Evolutionary conservation across 768 basidiomycete species (phyloP).

Genomic region (Crepidotus variabilis): DNA sequence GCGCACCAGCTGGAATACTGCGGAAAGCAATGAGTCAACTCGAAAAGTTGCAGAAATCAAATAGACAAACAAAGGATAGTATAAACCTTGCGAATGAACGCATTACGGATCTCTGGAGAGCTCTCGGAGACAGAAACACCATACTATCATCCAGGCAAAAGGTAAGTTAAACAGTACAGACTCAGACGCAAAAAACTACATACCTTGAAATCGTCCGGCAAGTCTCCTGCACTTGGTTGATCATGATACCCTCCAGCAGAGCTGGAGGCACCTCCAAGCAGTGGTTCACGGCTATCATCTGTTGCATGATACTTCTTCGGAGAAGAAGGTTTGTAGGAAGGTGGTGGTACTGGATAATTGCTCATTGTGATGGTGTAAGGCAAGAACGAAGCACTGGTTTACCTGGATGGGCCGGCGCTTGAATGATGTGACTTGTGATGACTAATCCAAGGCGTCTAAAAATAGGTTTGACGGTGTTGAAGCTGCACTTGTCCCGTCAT

Average conservation of each 20-base stretch:
- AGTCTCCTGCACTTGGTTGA: slow-evolving; percentile 68
- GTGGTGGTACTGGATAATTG: slow-evolving; percentile 59
- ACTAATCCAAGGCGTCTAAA: background rate
- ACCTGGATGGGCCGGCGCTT: background rate
- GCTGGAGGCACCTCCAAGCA: slow-evolving; percentile 51
- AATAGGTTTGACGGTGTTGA: background rate
- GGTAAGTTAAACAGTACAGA: background rate
- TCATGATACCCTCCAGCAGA: slow-evolving; percentile 56
- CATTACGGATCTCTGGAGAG: slow-evolving; percentile 71
- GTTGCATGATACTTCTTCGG: slow-evolving; percentile 27
- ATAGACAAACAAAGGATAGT: slow-evolving; percentile 75
- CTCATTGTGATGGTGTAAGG: slow-evolving; percentile 43
- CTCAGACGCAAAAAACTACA: slow-evolving; percentile 10
- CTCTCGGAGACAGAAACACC: slow-evolving; percentile 79
- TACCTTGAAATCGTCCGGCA: slow-evolving; percentile 95
- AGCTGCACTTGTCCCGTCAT: background rate
- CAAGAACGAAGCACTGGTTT: background rate
- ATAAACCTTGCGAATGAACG: slow-evolving; percentile 91
- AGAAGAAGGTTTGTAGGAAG: slow-evolving; percentile 49
- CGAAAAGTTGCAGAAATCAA: background rate
- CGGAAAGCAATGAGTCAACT: slow-evolving; percentile 1
- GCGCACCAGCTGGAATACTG: slow-evolving; percentile 73
- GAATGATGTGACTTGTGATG: background rate
- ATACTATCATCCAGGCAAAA: slow-evolving; percentile 43
- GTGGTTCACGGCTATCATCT: slow-evolving; percentile 44